Percentiles rank a stretch among this genome's conserved stretches.
phyloP scores from a whole-genome alignment of 2,329 filamentous ascomycete species.

The Fusarium sp. region DNA sequence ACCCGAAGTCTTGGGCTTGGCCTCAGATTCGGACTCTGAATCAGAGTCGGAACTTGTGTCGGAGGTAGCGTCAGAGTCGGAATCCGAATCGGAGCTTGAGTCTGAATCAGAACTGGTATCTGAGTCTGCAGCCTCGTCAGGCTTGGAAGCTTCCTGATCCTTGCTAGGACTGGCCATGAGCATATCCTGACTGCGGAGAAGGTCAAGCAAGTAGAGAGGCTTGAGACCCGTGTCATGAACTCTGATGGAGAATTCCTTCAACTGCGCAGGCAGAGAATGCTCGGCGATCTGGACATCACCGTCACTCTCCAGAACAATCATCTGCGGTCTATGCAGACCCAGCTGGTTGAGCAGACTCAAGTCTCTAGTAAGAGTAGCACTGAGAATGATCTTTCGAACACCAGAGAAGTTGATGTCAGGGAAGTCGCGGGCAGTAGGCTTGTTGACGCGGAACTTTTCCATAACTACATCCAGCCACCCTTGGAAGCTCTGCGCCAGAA shows the following conservation, averaged over 20 bases:
- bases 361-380: constrained; percentile 91
- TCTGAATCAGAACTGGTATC: constrained; percentile 44
- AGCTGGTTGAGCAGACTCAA: constrained; percentile 81
- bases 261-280: constrained; percentile 68
- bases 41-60: constrained; percentile 47
- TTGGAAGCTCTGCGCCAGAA: constrained; percentile 92
- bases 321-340: constrained; percentile 76
- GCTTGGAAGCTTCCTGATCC: constrained; percentile 18
- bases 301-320: constrained; percentile 78
- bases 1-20: constrained; percentile 18
- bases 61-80: constrained; percentile 44
- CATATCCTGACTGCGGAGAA: constrained; percentile 72
- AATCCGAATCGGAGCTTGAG: constrained; percentile 48
- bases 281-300: constrained; percentile 58
- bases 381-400: constrained; percentile 85
- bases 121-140: constrained; percentile 53
- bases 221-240: constrained; percentile 77
- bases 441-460: constrained; percentile 64
- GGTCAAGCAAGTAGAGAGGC: constrained; percentile 84
- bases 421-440: constrained; percentile 65
- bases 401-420: constrained; percentile 63
- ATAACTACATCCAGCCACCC: constrained; percentile 85
- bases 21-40: constrained; percentile 48
- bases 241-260: constrained; percentile 75
- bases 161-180: constrained; percentile 34